Conservation (phyloP, 129 eudicot species). For the Flaveria sonorensis region DNA sequence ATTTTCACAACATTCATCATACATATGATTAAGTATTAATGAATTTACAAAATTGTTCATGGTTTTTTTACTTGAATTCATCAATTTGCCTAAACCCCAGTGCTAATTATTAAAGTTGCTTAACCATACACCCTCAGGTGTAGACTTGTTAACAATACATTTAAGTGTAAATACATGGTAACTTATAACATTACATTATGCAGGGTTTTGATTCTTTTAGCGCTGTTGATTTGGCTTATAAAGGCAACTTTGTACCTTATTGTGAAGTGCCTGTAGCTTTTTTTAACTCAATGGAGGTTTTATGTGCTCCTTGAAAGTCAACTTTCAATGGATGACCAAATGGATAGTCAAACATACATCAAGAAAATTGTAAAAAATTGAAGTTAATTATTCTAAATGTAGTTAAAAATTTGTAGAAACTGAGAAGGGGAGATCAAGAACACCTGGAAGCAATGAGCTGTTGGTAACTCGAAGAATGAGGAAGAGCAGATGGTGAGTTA, state of each 20-base stretch:
- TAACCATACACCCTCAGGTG: neutral
- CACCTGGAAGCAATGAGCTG: slow-evolving; percentile 34
- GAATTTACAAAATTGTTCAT: too few species aligned
- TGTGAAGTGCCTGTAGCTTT: slow-evolving; percentile 41
- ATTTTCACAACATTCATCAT: too few species aligned
- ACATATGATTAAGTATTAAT: too few species aligned
- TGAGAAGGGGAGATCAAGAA: slow-evolving; percentile 62
- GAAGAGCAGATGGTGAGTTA: slow-evolving; percentile 56
- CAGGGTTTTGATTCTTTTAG: slow-evolving; percentile 58
- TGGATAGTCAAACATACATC: slow-evolving; percentile 41
- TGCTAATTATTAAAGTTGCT: neutral
- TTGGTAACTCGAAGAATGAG: slow-evolving; percentile 44
- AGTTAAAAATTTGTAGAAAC: slow-evolving; percentile 46
- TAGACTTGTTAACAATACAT: neutral
- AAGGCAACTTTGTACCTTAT: slow-evolving; percentile 35
- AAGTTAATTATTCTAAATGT: slow-evolving; percentile 44
- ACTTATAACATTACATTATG: slow-evolving; percentile 11
- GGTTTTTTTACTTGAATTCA: too few species aligned
- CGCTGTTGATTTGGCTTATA: slow-evolving; percentile 47
- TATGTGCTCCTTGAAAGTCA: slow-evolving; percentile 38
- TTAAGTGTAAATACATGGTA: neutral
- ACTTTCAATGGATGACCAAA: slow-evolving; percentile 40
- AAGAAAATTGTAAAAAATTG: slow-evolving; percentile 38
- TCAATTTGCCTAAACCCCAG: neutral
- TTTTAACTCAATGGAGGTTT: slow-evolving; percentile 40